A percentile compares a stretch with the other conserved stretches of the same genome.
Conservation (phyloP, 2,329 filamentous ascomycete genomes). For the Nigrospora sphaerica region DNA sequence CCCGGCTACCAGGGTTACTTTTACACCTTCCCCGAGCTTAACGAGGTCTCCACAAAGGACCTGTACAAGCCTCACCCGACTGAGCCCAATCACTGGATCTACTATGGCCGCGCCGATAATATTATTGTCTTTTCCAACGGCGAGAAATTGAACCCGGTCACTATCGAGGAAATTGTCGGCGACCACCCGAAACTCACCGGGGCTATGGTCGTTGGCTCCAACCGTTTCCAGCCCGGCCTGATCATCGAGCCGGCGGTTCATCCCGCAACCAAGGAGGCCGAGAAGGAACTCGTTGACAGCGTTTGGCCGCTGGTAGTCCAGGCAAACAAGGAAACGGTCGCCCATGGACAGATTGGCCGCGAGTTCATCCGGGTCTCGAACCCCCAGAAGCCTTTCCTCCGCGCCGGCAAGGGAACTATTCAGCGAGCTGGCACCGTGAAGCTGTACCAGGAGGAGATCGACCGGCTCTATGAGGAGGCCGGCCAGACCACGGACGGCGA, state of each 20-base stretch:
- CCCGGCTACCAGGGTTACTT: constrained; percentile 25
- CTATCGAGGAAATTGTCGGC: constrained; percentile 31
- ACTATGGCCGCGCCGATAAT: constrained; percentile 32
- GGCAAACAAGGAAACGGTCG: constrained; percentile 34
- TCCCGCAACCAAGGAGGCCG: constrained; percentile 19
- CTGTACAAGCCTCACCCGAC: constrained; percentile 33
- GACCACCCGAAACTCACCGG: constrained; percentile 31
- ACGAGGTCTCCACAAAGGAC: constrained; percentile 37
- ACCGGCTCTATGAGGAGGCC: constrained; percentile 27
- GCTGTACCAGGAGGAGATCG: constrained; percentile 35
- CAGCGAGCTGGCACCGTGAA: constrained; percentile 30
- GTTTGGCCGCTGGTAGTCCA: constrained; percentile 35
- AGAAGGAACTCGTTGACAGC: constrained; percentile 26
- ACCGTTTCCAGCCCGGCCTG: constrained; percentile 37
- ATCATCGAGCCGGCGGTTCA: constrained; percentile 34
- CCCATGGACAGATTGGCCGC: constrained; percentile 36
- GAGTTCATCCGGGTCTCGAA: constrained; percentile 30
- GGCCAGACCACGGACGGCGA: constrained; percentile 8
- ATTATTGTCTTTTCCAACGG: constrained; percentile 43
- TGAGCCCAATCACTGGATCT: constrained; percentile 27
- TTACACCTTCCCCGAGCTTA: constrained; percentile 28
- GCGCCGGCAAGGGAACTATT: constrained; percentile 38
- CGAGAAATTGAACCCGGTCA: constrained; percentile 42
- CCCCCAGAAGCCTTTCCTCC: constrained; percentile 32
- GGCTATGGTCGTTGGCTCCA: constrained; percentile 37